phyloP scores from a whole-genome alignment of 1,139 yeast genomes.

The Casaregolazyma suthepensis region DNA sequence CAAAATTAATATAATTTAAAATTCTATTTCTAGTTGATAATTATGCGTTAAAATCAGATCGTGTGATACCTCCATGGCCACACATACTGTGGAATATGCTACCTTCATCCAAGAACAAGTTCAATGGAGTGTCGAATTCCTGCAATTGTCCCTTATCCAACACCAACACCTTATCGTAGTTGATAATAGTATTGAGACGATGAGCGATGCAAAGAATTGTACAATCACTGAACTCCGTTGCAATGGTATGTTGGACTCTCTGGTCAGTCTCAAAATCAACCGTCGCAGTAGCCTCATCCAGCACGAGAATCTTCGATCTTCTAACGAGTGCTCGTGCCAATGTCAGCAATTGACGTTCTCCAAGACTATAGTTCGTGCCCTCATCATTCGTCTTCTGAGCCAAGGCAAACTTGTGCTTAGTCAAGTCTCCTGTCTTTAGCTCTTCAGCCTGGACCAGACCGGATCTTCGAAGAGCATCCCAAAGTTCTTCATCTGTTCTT shows the following conservation, averaged over 20 bases:
- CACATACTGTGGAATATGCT: conserved; percentile 57
- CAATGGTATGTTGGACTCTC: conserved; percentile 59
- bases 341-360: conserved; percentile 71
- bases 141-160: conserved; percentile 55
- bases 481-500: conserved; percentile 45
- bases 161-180: conserved; percentile 61
- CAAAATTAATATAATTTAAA: background rate
- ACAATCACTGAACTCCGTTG: conserved; percentile 54
- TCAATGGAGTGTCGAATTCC: conserved; percentile 46
- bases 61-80: conserved; percentile 43
- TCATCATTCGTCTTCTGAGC: conserved; percentile 64
- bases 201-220: conserved; percentile 79
- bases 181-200: conserved; percentile 59
- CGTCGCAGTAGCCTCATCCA: conserved; percentile 81
- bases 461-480: conserved; percentile 43
- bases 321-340: conserved; percentile 76
- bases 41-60: conserved; percentile 7
- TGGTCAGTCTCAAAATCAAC: conserved; percentile 76
- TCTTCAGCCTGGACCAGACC: conserved; percentile 44
- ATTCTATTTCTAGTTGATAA: background rate
- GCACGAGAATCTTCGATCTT: conserved; percentile 55
- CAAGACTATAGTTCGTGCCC: conserved; percentile 68
- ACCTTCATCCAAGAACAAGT: conserved; percentile 36
- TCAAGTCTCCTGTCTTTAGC: conserved; percentile 26
- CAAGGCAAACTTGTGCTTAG: conserved; percentile 54